phyloP scores from a whole-genome alignment of 179 eudicot species.

The Silene vulgaris region DNA sequence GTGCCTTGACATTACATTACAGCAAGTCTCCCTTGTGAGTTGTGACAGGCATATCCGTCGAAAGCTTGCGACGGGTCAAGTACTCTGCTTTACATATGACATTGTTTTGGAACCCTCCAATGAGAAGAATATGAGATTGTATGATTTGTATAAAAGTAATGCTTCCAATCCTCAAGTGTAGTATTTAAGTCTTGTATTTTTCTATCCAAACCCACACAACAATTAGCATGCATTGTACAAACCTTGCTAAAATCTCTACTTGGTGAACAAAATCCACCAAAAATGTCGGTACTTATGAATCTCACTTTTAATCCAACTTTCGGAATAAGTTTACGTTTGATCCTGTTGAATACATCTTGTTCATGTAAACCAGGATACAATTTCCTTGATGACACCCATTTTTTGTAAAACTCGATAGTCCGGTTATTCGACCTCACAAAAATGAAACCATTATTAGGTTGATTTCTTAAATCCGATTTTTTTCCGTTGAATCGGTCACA shows the following conservation, averaged over 20 bases:
- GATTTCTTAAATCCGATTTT: slow-evolving; percentile 23
- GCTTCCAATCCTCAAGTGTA: slow-evolving; percentile 41
- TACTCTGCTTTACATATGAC: background rate
- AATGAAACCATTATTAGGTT: slow-evolving; percentile 37
- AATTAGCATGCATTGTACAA: slow-evolving; percentile 52
- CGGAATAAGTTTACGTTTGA: slow-evolving; percentile 26
- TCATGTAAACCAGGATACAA: slow-evolving; percentile 39
- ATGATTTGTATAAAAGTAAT: slow-evolving; percentile 5
- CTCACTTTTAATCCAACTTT: slow-evolving; percentile 33
- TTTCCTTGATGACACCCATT: slow-evolving; percentile 36
- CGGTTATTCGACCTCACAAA: slow-evolving; percentile 44
- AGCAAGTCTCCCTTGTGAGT: no score
- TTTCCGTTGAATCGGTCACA: slow-evolving; percentile 33
- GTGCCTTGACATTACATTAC: no score
- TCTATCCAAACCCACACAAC: slow-evolving; percentile 37
- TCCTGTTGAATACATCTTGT: slow-evolving; percentile 42
- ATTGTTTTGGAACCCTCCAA: slow-evolving; percentile 35
- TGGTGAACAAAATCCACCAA: slow-evolving; percentile 49
- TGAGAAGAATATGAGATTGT: background rate
- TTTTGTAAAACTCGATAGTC: slow-evolving; percentile 42
- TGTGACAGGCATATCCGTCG: no score
- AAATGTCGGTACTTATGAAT: slow-evolving; percentile 38
- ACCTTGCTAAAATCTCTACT: slow-evolving; percentile 38
- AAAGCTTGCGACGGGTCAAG: no score
- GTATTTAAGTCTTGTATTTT: slow-evolving; percentile 36